Percentiles rank a stretch among this genome's conserved stretches.
These are phyloP conservation scores for Pythium plurisporium DNA, from an alignment of 352 stramenopile species.

Conservation along the genomic window DNA sequence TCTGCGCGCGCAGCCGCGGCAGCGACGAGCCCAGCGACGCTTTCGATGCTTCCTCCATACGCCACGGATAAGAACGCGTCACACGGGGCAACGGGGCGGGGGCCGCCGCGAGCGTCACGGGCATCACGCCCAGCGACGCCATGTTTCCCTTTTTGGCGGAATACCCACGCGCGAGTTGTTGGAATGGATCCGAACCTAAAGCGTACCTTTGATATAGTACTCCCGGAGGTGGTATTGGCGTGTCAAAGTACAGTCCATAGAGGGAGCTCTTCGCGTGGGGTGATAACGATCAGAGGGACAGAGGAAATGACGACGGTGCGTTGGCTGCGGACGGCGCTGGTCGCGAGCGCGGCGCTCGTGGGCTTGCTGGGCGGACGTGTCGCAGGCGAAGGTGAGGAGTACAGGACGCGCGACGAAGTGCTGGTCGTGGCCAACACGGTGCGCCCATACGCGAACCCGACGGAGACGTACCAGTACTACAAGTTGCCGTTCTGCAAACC, in stretches of 20 bases:
- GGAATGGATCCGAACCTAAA: background rate
- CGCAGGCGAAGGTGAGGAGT: constrained; percentile 15
- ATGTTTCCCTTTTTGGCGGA: constrained; percentile 8
- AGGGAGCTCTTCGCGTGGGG: background rate
- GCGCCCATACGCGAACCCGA: constrained; percentile 97
- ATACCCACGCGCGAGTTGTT: background rate
- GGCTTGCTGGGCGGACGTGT: background rate
- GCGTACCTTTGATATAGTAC: no score
- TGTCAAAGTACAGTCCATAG: no score
- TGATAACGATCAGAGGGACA: background rate
- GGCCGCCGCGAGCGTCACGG: background rate
- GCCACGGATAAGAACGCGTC: constrained; percentile 8
- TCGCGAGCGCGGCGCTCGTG: constrained; percentile 2
- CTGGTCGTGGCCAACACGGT: constrained; percentile 71
- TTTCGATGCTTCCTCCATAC: constrained; percentile 8
- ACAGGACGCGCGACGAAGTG: constrained; percentile 46
- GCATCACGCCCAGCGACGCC: background rate
- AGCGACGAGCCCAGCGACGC: constrained; percentile 1
- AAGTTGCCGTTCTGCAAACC: constrained; percentile 95
- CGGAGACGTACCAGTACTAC: constrained; percentile 99
- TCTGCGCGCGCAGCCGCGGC: constrained; percentile 14
- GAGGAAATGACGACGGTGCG: constrained; percentile 7
- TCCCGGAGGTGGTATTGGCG: background rate
- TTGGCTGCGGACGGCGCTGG: constrained; percentile 13
- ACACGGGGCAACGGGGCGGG: constrained; percentile 2